Percentiles rank a stretch among this genome's conserved stretches.
Evolutionary conservation across 2,329 filamentous ascomycete genomes (phyloP).

Genomic region (Neofusicoccum kwambonambiense): DNA sequence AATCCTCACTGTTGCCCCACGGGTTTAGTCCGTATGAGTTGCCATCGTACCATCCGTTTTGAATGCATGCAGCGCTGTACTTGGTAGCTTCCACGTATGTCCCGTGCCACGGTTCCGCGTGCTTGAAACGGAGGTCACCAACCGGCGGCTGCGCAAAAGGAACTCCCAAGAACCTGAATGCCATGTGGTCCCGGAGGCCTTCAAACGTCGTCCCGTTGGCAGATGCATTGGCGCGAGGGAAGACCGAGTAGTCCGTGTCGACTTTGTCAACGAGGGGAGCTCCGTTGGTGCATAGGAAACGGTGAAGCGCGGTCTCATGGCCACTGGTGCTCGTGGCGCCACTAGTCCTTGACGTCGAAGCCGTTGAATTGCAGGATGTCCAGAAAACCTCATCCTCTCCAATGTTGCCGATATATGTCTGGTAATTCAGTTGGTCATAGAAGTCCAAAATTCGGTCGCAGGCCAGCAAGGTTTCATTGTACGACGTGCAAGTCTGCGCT

Average conservation of each 20-base stretch:
- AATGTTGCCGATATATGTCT: background rate
- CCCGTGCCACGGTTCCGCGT: constrained; percentile 13
- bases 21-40: background rate
- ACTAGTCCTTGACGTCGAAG: background rate
- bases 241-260: background rate
- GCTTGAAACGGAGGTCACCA: constrained; percentile 1
- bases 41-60: constrained; percentile 28
- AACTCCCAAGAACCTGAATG: constrained; percentile 13
- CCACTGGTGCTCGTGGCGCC: background rate
- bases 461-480: background rate
- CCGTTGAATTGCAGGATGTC: background rate
- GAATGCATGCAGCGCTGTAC: constrained; percentile 46
- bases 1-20: constrained; percentile 11
- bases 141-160: constrained; percentile 14
- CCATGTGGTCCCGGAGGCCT: constrained; percentile 6
- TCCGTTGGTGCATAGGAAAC: background rate
- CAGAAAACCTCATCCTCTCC: background rate
- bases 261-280: background rate
- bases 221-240: background rate
- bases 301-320: background rate
- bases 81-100: constrained; percentile 38
- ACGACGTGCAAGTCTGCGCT: background rate
- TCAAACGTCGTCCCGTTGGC: background rate
- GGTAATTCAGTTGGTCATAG: background rate
- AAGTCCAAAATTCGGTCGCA: background rate